A percentile compares a stretch with the other conserved stretches of the same genome.
These are phyloP conservation scores for Diaporthe eres DNA, from an alignment of 2,329 filamentous ascomycete genomes.

Conservation along the genomic window DNA sequence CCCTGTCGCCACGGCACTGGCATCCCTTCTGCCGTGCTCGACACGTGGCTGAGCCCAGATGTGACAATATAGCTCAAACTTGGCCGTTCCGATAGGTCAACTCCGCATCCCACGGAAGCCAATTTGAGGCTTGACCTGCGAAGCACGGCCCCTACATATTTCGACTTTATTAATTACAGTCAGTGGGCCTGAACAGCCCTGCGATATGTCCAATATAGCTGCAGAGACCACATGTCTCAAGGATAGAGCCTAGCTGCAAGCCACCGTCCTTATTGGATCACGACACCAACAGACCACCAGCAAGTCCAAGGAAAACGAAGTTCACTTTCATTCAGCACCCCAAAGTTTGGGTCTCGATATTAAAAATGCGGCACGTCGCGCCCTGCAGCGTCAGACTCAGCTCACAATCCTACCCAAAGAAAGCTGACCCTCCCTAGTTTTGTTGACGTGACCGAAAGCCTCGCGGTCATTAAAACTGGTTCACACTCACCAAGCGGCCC, in stretches of 20 bases:
- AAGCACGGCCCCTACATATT: slow-evolving; percentile 5
- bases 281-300: slow-evolving; percentile 12
- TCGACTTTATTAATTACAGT: slow-evolving; percentile 14
- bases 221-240: slow-evolving; percentile 28
- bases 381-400: slow-evolving; percentile 27
- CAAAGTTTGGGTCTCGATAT: slow-evolving; percentile 39
- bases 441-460: slow-evolving; percentile 23
- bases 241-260: slow-evolving; percentile 22
- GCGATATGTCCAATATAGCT: slow-evolving; percentile 13
- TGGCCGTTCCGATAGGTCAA: background rate
- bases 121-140: background rate
- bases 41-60: slow-evolving; percentile 37
- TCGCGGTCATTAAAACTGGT: slow-evolving; percentile 18
- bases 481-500: slow-evolving; percentile 30
- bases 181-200: slow-evolving; percentile 6
- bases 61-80: slow-evolving; percentile 18
- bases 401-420: slow-evolving; percentile 36
- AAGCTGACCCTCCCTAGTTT: background rate
- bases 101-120: background rate
- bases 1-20: slow-evolving; percentile 21
- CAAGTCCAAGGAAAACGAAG: background rate
- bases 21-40: slow-evolving; percentile 25
- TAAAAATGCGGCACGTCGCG: slow-evolving; percentile 32
- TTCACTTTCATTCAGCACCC: background rate
- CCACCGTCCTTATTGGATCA: slow-evolving; percentile 10